Base-by-base conservation (phyloP, 805 yeast genomes). In the Candida railenensis region DNA sequence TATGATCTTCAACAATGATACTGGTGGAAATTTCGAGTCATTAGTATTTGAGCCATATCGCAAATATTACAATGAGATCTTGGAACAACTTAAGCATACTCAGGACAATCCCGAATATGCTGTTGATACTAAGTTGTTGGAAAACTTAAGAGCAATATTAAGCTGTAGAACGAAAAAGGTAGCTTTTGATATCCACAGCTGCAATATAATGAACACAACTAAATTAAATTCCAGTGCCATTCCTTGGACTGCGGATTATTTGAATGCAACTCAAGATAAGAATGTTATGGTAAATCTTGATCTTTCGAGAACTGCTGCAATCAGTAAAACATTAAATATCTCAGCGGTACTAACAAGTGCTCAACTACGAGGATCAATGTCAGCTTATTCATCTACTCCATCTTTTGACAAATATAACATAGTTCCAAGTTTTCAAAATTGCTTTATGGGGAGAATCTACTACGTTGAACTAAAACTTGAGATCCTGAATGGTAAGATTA, bases 1-100 rank as follows among this genome's bases (percentile, higher is more conserved):
- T 21, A 48, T 53, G 25, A 22, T 58, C 8, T 57, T 57, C 50
- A 43, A 43, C 22, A 58, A 58, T 22, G 40, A 42, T 4, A 22
- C 33, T 21, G 40, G 40, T 11, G 30, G 3, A 11, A n/a, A 34
- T 8, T 40, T 40, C 20, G 15, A 32, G 8, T 25, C 34, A 4
- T 18, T 40, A 15, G 40, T 42, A 15, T 19, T 21, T n/a, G 32
- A 28, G 20, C 39, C 15, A 4, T 33, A 30, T 15, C 25, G 15
- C 5, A 22, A 33, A 3, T 25, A 30, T 15, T 18, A 7, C 9
- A 16, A 12, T 15, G 34, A 16, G 7, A 4, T 42, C 12, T 7
- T 14, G 18, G 45, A 34, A 16, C 45, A 34, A 15, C 12, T 34
- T 7, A 15, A 15, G 28, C 9, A 12, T 12, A 19, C 21, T 32